Evolutionary conservation across 2,329 filamentous ascomycete species (phyloP).

Genomic region (Phaeoacremonium minimum): DNA sequence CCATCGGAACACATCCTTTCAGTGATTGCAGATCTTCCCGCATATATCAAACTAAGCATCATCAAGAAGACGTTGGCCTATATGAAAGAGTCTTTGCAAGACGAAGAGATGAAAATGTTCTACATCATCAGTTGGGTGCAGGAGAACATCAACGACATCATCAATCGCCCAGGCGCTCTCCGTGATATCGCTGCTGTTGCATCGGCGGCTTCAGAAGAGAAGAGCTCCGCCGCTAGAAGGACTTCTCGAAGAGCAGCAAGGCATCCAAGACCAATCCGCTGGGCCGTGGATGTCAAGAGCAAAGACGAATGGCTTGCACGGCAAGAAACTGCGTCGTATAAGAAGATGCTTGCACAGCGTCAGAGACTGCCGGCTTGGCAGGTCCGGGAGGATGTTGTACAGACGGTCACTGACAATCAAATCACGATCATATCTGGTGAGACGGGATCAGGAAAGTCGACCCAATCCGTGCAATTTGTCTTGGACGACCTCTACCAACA

Average conservation of each 20-base stretch:
- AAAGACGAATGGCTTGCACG: constrained; percentile 66
- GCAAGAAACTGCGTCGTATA: constrained; percentile 61
- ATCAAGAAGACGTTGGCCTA: constrained; percentile 72
- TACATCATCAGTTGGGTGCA: constrained; percentile 90
- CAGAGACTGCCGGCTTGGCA: constrained; percentile 83
- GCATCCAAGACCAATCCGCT: constrained; percentile 57
- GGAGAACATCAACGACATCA: constrained; percentile 73
- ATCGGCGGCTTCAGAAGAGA: constrained; percentile 58
- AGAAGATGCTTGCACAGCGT: constrained; percentile 70
- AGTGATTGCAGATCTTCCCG: constrained; percentile 68
- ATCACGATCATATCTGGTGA: constrained; percentile 97
- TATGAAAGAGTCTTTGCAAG: constrained; percentile 65
- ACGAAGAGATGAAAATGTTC: constrained; percentile 86
- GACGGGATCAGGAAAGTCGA: constrained; percentile 95
- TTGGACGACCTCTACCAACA: constrained; percentile 82
- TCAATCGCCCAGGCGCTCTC: constrained; percentile 78
- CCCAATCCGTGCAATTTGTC: constrained; percentile 93
- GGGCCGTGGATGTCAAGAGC: constrained; percentile 56
- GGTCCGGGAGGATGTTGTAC: constrained; percentile 71
- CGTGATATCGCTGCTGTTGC: constrained; percentile 79
- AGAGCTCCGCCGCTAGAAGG: constrained; percentile 18
- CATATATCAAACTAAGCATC: constrained; percentile 89
- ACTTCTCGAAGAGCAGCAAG: constrained; percentile 30
- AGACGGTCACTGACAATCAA: constrained; percentile 70
- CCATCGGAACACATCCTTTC: constrained; percentile 67